These are phyloP conservation scores for Pseudozyma sp. DNA, from an alignment of 1,284 basidiomycete genomes.

Conservation along the genomic window DNA sequence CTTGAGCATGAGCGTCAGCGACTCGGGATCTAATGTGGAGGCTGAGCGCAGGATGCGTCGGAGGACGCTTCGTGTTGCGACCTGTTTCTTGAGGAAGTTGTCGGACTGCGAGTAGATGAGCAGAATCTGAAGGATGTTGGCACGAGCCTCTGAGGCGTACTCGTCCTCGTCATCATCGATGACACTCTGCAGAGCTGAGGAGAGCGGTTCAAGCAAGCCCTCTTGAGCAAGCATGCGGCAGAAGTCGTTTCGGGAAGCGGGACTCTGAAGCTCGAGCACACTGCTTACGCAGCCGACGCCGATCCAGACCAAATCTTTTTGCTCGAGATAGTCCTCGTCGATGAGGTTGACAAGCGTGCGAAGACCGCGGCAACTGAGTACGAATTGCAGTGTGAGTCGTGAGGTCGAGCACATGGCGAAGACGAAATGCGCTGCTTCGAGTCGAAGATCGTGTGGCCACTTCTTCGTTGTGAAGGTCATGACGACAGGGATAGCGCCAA, in stretches of 20 bases:
- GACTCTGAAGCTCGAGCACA: slow-evolving; percentile 91
- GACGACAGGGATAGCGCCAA: slow-evolving; percentile 73
- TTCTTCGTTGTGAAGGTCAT: slow-evolving; percentile 90
- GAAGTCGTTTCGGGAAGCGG: slow-evolving; percentile 96
- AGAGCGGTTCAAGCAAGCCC: slow-evolving; percentile 90
- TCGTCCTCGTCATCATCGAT: slow-evolving; percentile 78
- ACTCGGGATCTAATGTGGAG: slow-evolving; percentile 75
- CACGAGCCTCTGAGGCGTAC: slow-evolving; percentile 78
- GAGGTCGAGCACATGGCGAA: slow-evolving; percentile 91
- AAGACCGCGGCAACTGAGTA: slow-evolving; percentile 84
- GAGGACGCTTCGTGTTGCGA: slow-evolving; percentile 88
- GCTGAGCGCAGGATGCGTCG: slow-evolving; percentile 76
- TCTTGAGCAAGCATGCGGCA: slow-evolving; percentile 98
- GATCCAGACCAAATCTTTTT: slow-evolving; percentile 87
- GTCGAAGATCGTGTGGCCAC: slow-evolving; percentile 88
- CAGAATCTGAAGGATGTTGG: slow-evolving; percentile 88
- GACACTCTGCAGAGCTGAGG: slow-evolving; percentile 87
- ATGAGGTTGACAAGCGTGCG: slow-evolving; percentile 93
- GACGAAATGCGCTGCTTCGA: slow-evolving; percentile 96
- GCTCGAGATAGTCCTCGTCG: slow-evolving; percentile 93
- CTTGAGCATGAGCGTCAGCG: slow-evolving; percentile 88
- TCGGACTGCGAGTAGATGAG: slow-evolving; percentile 95
- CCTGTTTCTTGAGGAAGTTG: slow-evolving; percentile 87
- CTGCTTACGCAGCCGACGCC: slow-evolving; percentile 93
- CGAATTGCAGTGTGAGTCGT: slow-evolving; percentile 76